Percentiles rank a stretch among this genome's conserved stretches.
These are phyloP conservation scores for Gossypium bickii DNA, from an alignment of 345 rosid species.

Conservation along the genomic window DNA sequence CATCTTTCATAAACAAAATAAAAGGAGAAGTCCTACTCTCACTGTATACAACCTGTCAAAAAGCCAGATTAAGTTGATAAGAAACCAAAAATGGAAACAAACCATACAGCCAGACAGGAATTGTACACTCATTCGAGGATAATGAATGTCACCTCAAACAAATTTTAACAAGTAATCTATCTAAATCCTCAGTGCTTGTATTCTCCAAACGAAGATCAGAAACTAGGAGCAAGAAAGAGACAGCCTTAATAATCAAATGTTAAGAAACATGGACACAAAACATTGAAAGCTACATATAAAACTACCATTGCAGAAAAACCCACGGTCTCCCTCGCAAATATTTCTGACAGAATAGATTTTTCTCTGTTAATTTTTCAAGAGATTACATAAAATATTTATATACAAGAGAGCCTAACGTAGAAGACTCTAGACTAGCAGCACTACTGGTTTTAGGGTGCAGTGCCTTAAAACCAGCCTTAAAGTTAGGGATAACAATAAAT, in stretches of 20 bases:
- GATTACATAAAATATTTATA: no score
- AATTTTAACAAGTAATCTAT: conserved; percentile 59
- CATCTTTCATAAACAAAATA: conserved; percentile 86
- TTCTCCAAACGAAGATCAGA: conserved; percentile 63
- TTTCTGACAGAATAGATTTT: no score
- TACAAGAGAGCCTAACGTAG: no score
- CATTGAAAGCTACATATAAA: conserved; percentile 1
- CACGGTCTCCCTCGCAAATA: conserved; percentile 60
- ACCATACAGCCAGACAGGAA: conserved; percentile 3
- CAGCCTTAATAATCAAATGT: conserved; percentile 10
- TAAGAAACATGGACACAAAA: conserved; percentile 6
- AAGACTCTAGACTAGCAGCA: no score
- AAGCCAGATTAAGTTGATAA: conserved; percentile 10
- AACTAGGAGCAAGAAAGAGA: conserved; percentile 35
- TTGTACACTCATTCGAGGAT: background rate
- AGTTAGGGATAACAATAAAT: no score
- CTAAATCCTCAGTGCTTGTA: conserved; percentile 45
- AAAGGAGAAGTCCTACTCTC: conserved; percentile 79
- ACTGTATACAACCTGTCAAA: conserved; percentile 50
- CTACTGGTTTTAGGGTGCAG: no score
- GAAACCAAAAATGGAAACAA: conserved; percentile 15
- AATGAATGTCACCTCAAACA: conserved; percentile 66
- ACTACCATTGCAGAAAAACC: conserved; percentile 85
- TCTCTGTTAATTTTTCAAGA: no score
- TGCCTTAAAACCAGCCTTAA: no score